These are phyloP conservation scores for Pyrenophora seminiperda DNA, from an alignment of 2,329 filamentous ascomycete species.

Conservation along the genomic window DNA sequence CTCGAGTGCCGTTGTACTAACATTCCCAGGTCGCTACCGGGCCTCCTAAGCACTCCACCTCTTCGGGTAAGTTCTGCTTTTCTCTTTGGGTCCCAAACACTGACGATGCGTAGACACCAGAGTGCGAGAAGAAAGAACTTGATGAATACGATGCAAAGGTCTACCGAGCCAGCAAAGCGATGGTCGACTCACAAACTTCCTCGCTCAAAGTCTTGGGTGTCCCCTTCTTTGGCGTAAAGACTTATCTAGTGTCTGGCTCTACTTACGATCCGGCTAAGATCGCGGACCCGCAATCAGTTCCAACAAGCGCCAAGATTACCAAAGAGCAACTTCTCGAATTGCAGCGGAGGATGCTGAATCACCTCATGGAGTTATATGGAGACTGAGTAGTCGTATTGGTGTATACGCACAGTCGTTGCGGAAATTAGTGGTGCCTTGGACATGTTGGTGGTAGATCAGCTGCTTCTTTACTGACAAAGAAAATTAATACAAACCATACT, in stretches of 20 bases:
- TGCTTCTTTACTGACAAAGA: no score
- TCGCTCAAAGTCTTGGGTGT: constrained; percentile 61
- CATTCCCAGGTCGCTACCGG: constrained; percentile 32
- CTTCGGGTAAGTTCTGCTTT: constrained; percentile 26
- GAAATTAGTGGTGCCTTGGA: no score
- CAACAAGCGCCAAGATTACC: constrained; percentile 28
- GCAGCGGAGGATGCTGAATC: constrained; percentile 45
- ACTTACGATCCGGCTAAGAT: constrained; percentile 18
- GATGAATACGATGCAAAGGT: constrained; percentile 66
- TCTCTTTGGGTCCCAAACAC: not conserved
- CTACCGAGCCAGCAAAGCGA: constrained; percentile 62
- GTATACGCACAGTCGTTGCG: no score
- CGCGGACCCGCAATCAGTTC: constrained; percentile 1
- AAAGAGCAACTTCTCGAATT: constrained; percentile 36
- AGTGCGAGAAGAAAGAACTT: constrained; percentile 61
- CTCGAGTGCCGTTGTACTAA: constrained; percentile 6
- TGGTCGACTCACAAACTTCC: constrained; percentile 62
- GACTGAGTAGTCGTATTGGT: constrained; percentile 17
- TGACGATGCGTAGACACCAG: constrained; percentile 45
- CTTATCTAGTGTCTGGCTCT: constrained; percentile 31
- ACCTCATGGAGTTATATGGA: constrained; percentile 40
- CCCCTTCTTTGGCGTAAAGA: constrained; percentile 41
- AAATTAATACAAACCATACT: no score
- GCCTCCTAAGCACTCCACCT: constrained; percentile 28
- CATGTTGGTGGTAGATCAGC: no score